Evolutionary conservation across 352 stramenopile species (phyloP), one percentile per base, ranked within the genome.

Genomic region (Pythium phragmiticola): DNA sequence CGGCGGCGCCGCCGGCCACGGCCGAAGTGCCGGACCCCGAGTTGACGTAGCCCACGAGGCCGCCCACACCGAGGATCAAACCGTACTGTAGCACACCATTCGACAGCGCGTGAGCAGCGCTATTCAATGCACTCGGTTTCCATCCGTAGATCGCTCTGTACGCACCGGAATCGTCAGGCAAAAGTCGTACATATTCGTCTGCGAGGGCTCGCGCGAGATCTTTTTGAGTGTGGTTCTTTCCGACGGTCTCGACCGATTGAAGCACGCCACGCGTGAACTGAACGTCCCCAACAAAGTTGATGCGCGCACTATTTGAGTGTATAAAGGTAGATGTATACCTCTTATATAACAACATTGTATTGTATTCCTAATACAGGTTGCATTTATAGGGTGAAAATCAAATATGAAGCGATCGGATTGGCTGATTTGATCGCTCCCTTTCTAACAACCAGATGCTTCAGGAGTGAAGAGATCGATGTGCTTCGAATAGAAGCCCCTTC

Each of bases 101-200:
- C 19, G 17, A 68, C 9, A 61, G 34, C 19, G 46, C 61, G 36
- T 63, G 61, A 63, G 43, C 45, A n/a, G n/a, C 23, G 39, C 66
- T 56, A 67, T 46, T 19, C 36, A 48, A 60, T 30, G 72, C 36
- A 66, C 57, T 46, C 74, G 48, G 42, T 46, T 12, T 6, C 53
- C 70, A 13, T 0, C 52, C 36, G 48, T 17, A 30, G 9, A 65
- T 6, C 9, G 13, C 26, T 17, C 19, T 37, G 23, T n/a, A 80
- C 82, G 68, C 82, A 94, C 85, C 49, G 85, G 85, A 62, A 94
- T 76, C 61, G 85, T 94, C 53, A 94, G 75, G 76, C 85, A 94
- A 65, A 94, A 94, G 80, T 94, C 85, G 73, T 94, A 92, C 85
- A 94, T 92, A 46, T 23, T 65, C 14, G 52, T 34, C 7, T 57